Percentiles rank a stretch among this genome's conserved stretches.
phyloP scores from a whole-genome alignment of 202 grass and related monocot genomes.

The Sporobolus alterniflorus region DNA sequence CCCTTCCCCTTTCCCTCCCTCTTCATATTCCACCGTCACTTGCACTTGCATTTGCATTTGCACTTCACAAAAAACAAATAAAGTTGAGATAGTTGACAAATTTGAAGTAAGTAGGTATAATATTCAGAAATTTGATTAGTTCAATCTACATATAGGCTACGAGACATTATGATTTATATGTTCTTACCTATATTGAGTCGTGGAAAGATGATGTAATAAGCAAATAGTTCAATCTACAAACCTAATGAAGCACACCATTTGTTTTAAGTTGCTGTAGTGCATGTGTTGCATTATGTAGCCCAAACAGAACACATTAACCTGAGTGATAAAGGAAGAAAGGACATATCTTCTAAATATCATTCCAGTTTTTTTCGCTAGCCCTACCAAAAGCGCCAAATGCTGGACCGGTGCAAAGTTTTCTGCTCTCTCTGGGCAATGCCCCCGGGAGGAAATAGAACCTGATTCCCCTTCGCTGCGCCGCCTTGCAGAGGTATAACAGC shows the following conservation, averaged over 20 bases:
- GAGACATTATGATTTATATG: too few species aligned
- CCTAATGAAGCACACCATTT: neutral
- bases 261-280: neutral
- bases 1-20: too few species aligned
- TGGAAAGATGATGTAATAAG: neutral
- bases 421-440: conserved; percentile 82
- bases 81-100: too few species aligned
- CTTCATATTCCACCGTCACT: too few species aligned
- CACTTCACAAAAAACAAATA: too few species aligned
- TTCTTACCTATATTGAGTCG: too few species aligned
- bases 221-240: neutral
- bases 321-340: neutral
- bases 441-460: conserved; percentile 60
- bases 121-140: too few species aligned
- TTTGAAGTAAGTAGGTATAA: too few species aligned
- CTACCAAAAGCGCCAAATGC: neutral
- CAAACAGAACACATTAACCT: neutral
- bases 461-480: conserved; percentile 42
- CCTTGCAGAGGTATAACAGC: conserved; percentile 59
- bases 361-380: neutral
- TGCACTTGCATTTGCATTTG: too few species aligned
- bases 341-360: neutral
- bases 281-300: neutral
- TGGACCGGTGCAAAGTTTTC: conserved; percentile 23
- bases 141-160: too few species aligned